Base-by-base conservation (phyloP, 257 asterid species). In the Ocimum tenuiflorum region DNA sequence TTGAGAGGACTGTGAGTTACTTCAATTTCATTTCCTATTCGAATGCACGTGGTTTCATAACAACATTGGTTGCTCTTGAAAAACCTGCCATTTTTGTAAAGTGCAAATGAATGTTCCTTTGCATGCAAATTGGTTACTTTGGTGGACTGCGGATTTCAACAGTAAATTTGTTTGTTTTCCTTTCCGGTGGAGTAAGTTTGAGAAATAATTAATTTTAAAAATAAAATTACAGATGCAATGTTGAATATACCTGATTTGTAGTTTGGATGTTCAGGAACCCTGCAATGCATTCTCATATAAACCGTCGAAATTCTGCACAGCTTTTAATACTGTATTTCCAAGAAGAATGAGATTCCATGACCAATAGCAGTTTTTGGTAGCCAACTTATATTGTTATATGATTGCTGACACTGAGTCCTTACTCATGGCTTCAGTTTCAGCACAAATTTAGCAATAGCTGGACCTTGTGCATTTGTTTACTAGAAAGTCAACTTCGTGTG, bases 111-210 rank as follows among this genome's bases (percentile, higher is more conserved):
- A 10, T 49, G 36, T 60, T 24, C 23, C 61, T 50, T 39, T 61
- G 61, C 64, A 53, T 53, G 70, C 54, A 3, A 33, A 69, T 48
- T 38, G 4, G 17, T 35, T 10, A 27, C n/a, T 56, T 18, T 68
- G 14, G 5, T 9, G 45, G 49, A 27, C 62, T 60, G 24, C 23
- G 15, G 17, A 19, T 50, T 68, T 47, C 67, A 68, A 57, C 48
- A 57, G 57, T 42, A 42, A 19, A 52, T 46, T 23, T 23, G 38
- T n/a, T 7, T 42, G 0, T 43, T 23, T 14, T 10, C 52, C 63
- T 35, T 38, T 46, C 36, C 19, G 12, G 14, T 41, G 18, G n/a
- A 27, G 49, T 15, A 50, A 49, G 14, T 14, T 60, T 27, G n/a
- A 27, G 9, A 52, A 20, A 22, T 36, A 23, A 42, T 53, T 0